Percentiles rank a stretch among this genome's conserved stretches.
Evolutionary conservation across 345 rosid species (phyloP).

Genomic region (Eutrema japonicum): DNA sequence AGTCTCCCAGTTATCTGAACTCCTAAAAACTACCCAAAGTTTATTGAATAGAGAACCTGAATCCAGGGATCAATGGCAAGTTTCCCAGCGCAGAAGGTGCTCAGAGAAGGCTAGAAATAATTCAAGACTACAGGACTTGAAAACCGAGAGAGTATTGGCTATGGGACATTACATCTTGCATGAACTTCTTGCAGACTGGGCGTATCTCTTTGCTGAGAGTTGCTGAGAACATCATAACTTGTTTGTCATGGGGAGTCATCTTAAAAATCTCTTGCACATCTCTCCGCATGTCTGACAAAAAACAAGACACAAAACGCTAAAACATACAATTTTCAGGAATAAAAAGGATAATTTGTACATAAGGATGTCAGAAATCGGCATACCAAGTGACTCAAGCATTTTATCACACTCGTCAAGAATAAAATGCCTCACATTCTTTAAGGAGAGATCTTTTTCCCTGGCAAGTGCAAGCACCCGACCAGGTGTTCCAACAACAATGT

Average conservation of each 20-base stretch:
- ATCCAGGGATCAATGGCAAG: neutral
- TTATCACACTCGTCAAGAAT: constrained; percentile 99
- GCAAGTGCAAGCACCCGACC: constrained; percentile 90
- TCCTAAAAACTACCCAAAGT: constrained; percentile 19
- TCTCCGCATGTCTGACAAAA: constrained; percentile 78
- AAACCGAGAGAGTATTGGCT: constrained; percentile 66
- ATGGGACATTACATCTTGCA: constrained; percentile 98
- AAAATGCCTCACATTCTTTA: constrained; percentile 99
- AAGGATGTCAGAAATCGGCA: neutral
- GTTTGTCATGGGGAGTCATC: constrained; percentile 99
- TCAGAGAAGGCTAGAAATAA: constrained; percentile 50
- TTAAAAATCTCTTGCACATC: constrained; percentile 99
- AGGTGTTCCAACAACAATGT: constrained; percentile 98
- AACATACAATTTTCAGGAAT: neutral
- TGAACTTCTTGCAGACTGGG: constrained; percentile 98
- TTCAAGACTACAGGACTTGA: constrained; percentile 50
- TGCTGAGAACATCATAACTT: constrained; percentile 99
- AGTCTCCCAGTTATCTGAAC: neutral
- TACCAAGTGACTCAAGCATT: constrained; percentile 99
- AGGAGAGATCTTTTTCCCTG: constrained; percentile 90
- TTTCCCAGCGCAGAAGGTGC: neutral
- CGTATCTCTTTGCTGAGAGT: constrained; percentile 99
- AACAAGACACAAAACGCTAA: neutral
- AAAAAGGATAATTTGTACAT: neutral
- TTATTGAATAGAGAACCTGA: neutral